These are phyloP conservation scores for Fusarium compactum DNA, from an alignment of 2,329 filamentous ascomycete genomes.

Conservation along the genomic window DNA sequence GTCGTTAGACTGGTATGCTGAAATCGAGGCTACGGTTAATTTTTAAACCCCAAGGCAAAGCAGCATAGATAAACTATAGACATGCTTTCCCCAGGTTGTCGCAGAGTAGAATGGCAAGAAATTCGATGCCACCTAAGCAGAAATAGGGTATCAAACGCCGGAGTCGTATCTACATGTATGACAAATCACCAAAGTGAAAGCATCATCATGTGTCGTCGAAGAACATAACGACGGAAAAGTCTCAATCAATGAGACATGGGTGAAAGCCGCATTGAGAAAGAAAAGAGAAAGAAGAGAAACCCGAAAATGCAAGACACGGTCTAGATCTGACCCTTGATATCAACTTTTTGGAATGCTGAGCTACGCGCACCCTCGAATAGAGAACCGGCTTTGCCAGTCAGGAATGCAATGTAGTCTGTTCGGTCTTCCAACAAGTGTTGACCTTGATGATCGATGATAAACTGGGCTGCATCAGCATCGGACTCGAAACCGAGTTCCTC, in stretches of 20 bases:
- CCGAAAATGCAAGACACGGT: slow-evolving; percentile 27
- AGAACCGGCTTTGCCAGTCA: slow-evolving; percentile 77
- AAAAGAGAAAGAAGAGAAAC: slow-evolving; percentile 18
- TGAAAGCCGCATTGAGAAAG: slow-evolving; percentile 19
- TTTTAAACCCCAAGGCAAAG: slow-evolving; percentile 28
- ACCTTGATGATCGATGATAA: slow-evolving; percentile 84
- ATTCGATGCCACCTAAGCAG: slow-evolving; percentile 33
- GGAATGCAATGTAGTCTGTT: slow-evolving; percentile 77
- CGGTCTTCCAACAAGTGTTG: slow-evolving; percentile 82
- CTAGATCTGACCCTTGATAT: slow-evolving; percentile 98
- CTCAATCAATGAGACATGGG: slow-evolving; percentile 25
- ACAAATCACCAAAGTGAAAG: slow-evolving; percentile 37
- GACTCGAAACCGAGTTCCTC: slow-evolving; percentile 97
- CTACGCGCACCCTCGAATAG: slow-evolving; percentile 80
- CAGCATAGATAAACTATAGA: slow-evolving; percentile 10
- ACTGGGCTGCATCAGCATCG: slow-evolving; percentile 89
- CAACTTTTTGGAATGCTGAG: slow-evolving; percentile 85
- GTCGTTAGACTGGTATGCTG: slow-evolving; percentile 19
- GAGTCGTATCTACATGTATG: slow-evolving; percentile 44
- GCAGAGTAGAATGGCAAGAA: slow-evolving; percentile 26
- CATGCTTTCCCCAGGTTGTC: slow-evolving; percentile 8
- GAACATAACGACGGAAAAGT: slow-evolving; percentile 26
- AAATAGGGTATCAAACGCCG: slow-evolving; percentile 45
- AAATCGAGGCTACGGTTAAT: slow-evolving; percentile 45
- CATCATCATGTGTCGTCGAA: slow-evolving; percentile 37